Conservation (phyloP, 2,329 filamentous ascomycete genomes). For the Exophiala bonariae region DNA sequence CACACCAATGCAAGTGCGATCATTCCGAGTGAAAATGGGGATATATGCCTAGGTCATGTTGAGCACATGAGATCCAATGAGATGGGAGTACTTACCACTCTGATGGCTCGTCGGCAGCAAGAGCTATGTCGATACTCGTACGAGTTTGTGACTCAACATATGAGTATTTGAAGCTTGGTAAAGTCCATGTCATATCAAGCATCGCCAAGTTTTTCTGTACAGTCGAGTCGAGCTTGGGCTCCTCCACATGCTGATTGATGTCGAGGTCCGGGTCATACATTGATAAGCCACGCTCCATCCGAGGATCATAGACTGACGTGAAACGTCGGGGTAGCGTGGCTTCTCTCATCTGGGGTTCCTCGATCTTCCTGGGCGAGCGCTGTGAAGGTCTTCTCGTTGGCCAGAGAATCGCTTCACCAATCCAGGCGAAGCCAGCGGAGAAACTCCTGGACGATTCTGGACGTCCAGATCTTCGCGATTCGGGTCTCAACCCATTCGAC, state of each 20-base stretch:
- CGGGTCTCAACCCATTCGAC: background rate
- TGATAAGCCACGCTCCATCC: background rate
- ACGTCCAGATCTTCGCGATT: background rate
- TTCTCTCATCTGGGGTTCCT: background rate
- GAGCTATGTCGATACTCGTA: too few species aligned
- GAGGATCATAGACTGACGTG: constrained; percentile 1
- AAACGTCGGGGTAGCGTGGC: background rate
- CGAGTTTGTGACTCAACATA: background rate
- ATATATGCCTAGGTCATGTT: constrained; percentile 1
- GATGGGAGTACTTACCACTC: too few species aligned
- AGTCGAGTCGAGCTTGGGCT: background rate
- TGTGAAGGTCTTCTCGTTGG: background rate
- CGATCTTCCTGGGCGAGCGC: background rate
- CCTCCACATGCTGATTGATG: background rate
- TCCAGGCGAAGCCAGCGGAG: background rate
- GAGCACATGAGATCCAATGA: too few species aligned
- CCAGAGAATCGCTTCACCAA: background rate
- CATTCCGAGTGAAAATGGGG: background rate
- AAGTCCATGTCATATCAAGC: constrained; percentile 1
- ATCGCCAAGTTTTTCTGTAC: background rate
- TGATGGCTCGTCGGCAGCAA: too few species aligned
- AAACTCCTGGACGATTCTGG: background rate
- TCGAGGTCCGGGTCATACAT: background rate
- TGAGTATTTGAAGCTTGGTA: background rate
- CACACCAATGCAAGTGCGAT: background rate